Evolutionary conservation across 495 filamentous ascomycete species (phyloP), one percentile per base, ranked within the genome.

Genomic region (Hyaloscypha variabilis): DNA sequence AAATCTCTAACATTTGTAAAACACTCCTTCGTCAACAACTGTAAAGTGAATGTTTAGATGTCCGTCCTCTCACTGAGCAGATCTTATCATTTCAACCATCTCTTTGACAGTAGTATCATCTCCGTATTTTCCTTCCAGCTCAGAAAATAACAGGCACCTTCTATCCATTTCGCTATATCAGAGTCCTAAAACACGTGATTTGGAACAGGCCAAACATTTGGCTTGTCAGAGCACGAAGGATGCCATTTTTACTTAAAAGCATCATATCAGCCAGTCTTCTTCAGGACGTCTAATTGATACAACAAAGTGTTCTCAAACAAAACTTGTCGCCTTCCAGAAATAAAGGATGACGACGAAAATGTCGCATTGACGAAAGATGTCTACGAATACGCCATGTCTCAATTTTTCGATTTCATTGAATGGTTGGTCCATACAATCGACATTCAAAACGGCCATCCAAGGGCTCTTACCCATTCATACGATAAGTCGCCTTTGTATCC

Each of bases 131-230:
- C 39, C 39, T 46, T 46, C 39, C 19, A 10, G 1, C 11, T 17
- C 14, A 85, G 73, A 60, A 87, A 77, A 53, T 87, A 87, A 65
- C 82, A 85, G 1, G 85, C 84, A 8, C 82, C 83, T 73, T 87
- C 85, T 46, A 87, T 82, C 81, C 83, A 86, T 69, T 87, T 87
- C 6, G 79, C 83, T n/a, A 87, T 74, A 71, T 87, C 85, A 28
- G 81, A 84, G 64, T 87, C 85, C 84, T 82, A 87, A 68, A 86
- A 87, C 42, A 82, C n/a, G 50, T 83, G 83, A 29, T 79, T 78
- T 1, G 82, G 14, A 46, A 17, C 39, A 73, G 29, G 83, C 76
- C 17, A 73, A 72, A 67, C n/a, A n/a, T n/a, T n/a, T n/a, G n/a
- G n/a, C n/a, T n/a, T n/a, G n/a, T n/a, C n/a, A n/a, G n/a, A n/a